Evolutionary conservation across 768 basidiomycete genomes (phyloP).

Genomic region (Chlorophyllum brunneum): DNA sequence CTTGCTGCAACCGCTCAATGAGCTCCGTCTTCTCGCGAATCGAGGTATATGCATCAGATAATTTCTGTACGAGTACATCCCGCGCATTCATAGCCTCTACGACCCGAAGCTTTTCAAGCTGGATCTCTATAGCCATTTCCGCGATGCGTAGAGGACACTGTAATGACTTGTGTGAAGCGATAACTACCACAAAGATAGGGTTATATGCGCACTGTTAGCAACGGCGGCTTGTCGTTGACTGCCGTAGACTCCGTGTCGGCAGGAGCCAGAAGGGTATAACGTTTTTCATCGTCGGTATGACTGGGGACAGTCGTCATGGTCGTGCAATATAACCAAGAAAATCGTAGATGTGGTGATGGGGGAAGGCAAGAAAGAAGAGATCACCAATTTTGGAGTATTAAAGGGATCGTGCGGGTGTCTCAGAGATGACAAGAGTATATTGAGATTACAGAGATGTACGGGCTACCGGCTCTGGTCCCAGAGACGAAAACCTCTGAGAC

Average conservation of each 20-base stretch:
- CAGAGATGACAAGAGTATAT: conserved; percentile 4
- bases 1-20: conserved; percentile 45
- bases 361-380: not conserved
- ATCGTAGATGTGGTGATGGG: not conserved
- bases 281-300: conserved; percentile 4
- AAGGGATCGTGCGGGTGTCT: not conserved
- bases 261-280: not conserved
- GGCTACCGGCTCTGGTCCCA: conserved; percentile 13
- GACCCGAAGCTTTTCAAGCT: conserved; percentile 48
- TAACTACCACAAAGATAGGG: not conserved
- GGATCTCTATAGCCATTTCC: conserved; percentile 52
- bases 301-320: conserved; percentile 3
- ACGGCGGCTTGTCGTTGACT: not conserved
- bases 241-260: not conserved
- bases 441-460: conserved; percentile 1
- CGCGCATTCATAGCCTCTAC: conserved; percentile 59
- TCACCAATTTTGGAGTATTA: not conserved
- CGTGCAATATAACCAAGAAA: conserved; percentile 6
- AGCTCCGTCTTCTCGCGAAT: conserved; percentile 55
- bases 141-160: conserved; percentile 45
- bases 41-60: conserved; percentile 56
- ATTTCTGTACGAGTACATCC: conserved; percentile 54
- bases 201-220: not conserved
- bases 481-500: not conserved
- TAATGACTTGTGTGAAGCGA: not conserved